Evolutionary conservation across 305 asterid genomes (phyloP), one percentile per base, ranked within the genome.

Genomic region (Plantago coronopus): DNA sequence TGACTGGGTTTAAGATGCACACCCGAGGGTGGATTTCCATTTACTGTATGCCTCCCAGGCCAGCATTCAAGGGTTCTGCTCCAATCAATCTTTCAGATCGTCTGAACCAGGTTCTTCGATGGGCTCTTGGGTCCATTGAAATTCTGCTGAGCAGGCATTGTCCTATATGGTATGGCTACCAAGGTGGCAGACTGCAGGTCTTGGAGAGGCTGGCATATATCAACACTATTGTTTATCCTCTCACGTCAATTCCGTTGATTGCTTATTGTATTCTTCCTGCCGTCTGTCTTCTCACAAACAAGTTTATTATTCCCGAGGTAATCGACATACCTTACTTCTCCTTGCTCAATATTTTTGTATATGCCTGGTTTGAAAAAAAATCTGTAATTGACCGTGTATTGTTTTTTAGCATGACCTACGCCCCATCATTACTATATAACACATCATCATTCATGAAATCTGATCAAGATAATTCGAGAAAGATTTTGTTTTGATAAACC

Each of bases 11-110:
- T 57, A 84, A 84, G 69, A 81, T 84, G 91, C 91, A 84, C 20
- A 82, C 88, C 2, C 82, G 91, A 21, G 91, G 91, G 66, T 83
- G 91, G 91, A 74, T 73, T 65, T 83, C 91, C 48, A 70, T 81
- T 27, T 83, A 83, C 22, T 83, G 91, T 59, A 79, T 83, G 87
- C 91, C 88, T 43, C 80, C 80, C 46, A 78, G 87, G 48, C 82
- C 91, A 9, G 91, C 91, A 17, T 83, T 83, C 72, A 83, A 83
- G 62, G 91, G n/a, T n/a, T n/a, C n/a, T n/a, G n/a, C n/a, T n/a
- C n/a, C n/a, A n/a, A n/a, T n/a, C 79, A 83, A 81, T 81, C 79
- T 83, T 51, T 83, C 90, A 0, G 90, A 83, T 72, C 87, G 90
- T 78, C 69, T 83, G 72, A 83, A 83, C 77, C 89, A 83, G 72